Percentiles rank a stretch among this genome's conserved stretches.
Conservation (phyloP, 768 basidiomycete genomes). For the Suillus occidentalis region DNA sequence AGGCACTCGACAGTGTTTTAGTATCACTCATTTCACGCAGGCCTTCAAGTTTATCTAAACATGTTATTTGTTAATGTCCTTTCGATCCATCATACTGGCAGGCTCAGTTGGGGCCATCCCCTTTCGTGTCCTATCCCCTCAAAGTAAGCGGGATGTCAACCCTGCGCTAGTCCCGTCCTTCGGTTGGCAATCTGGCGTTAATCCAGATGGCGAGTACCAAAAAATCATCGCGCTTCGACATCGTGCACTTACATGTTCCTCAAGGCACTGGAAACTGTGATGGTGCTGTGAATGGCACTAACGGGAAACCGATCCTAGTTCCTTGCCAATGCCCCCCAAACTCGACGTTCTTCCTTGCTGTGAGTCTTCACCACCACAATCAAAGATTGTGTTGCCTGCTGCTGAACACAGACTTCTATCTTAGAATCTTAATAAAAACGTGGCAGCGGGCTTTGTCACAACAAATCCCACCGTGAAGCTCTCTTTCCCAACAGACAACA, state of each 20-base stretch:
- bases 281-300: conserved; percentile 55
- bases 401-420: conserved; percentile 14
- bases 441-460: conserved; percentile 59
- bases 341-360: conserved; percentile 51
- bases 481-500: conserved; percentile 63
- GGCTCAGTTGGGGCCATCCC: conserved; percentile 16
- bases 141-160: conserved; percentile 45
- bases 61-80: conserved; percentile 19
- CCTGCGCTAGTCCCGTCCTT: conserved; percentile 59
- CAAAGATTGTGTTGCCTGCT: conserved; percentile 11
- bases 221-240: background rate
- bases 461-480: conserved; percentile 63
- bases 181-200: conserved; percentile 53
- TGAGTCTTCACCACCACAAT: conserved; percentile 19
- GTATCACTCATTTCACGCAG: background rate
- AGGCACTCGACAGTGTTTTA: background rate
- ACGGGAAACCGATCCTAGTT: conserved; percentile 57
- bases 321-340: conserved; percentile 68
- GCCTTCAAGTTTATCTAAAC: background rate
- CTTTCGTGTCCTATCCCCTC: conserved; percentile 9
- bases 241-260: background rate
- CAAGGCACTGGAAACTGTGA: conserved; percentile 70
- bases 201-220: conserved; percentile 54
- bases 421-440: conserved; percentile 49
- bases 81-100: conserved; percentile 13